Percentiles rank a stretch among this genome's conserved stretches.
phyloP scores from a whole-genome alignment of 306 rosid species.

The Canavalia gladiata region DNA sequence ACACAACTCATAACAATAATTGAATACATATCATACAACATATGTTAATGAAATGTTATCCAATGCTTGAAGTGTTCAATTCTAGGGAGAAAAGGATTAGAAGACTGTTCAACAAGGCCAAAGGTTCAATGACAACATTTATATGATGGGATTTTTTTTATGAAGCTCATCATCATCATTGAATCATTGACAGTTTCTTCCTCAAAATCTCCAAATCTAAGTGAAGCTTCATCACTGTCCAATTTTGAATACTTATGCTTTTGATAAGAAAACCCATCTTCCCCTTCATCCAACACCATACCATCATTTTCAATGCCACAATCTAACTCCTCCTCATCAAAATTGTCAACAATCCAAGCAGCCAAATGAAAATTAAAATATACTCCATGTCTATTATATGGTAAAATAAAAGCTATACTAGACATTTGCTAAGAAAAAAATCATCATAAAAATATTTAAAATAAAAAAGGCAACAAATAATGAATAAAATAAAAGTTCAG shows the following conservation, averaged over 20 bases:
- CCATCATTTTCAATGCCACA: slow-evolving; percentile 63
- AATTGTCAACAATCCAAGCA: slow-evolving; percentile 82
- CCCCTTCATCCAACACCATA: slow-evolving; percentile 75
- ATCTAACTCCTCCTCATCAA: slow-evolving; percentile 66
- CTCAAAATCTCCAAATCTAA: slow-evolving; percentile 73
- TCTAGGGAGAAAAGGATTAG: not conserved
- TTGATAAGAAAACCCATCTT: slow-evolving; percentile 57
- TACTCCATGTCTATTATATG: slow-evolving; percentile 12
- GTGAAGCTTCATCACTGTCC: slow-evolving; percentile 75
- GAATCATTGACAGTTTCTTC: slow-evolving; percentile 83
- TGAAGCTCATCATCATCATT: slow-evolving; percentile 86
- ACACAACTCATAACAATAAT: not conserved
- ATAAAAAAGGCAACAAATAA: not conserved
- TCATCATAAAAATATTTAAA: not conserved
- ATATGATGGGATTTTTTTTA: not conserved
- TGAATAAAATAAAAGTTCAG: slow-evolving; percentile 28
- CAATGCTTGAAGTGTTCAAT: slow-evolving; percentile 13
- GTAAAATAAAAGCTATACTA: not conserved
- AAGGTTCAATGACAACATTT: slow-evolving; percentile 1
- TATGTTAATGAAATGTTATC: not conserved
- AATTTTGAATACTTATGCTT: slow-evolving; percentile 55
- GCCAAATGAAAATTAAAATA: slow-evolving; percentile 63
- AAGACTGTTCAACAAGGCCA: slow-evolving; percentile 6
- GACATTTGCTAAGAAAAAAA: slow-evolving; percentile 10
- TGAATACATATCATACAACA: slow-evolving; percentile 20